Evolutionary conservation across 2,329 filamentous ascomycete species (phyloP), one percentile per base, ranked within the genome.

Genomic region (Lithohypha guttulata): DNA sequence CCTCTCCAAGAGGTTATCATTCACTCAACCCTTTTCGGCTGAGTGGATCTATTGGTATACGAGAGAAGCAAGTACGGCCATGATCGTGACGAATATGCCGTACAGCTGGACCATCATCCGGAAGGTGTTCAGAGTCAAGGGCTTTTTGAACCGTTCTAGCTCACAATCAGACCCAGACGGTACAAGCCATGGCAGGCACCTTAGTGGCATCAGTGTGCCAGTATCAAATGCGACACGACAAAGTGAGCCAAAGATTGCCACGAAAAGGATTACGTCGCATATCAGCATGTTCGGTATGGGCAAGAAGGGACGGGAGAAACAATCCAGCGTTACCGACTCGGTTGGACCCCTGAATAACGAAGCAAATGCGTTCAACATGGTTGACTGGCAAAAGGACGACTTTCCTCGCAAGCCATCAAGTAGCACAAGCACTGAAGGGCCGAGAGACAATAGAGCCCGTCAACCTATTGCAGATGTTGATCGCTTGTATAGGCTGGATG

Each of bases 1-100:
- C 4, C 58, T 79, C 11, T 78, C 76, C 58, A 75, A 77, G 43
- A 73, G 74, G 51, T 76, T 75, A 57, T 74, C 71, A 30, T 76
- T 79, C 43, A 66, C 59, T 11, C 56, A 72, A 14, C 70, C 70
- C 1, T 77, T 73, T 52, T 70, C 69, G 2, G 59, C 61, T 10
- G 56, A 69, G 25, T 79, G 75, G 62, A 66, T 74, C 0, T 69
- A 69, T 47, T 79, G 74, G 73, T 75, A 76, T 46, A 66, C 74
- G 6, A 66, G 72, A 19, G 75, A 79, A 51, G 66, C 68, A 9
- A 71, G 68, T 30, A 75, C 75, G 0, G 71, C 73, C 4, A 63
- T 79, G 27, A 64, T 76, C 34, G 73, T 77, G 11, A 67, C 73
- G 19, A 79, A 79, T 43, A 61, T 79, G 4, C 74, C 75, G 0